Percentiles rank a stretch among this genome's conserved stretches.
Evolutionary conservation across 352 stramenopile genomes (phyloP).

Genomic region (Peronospora destructor): DNA sequence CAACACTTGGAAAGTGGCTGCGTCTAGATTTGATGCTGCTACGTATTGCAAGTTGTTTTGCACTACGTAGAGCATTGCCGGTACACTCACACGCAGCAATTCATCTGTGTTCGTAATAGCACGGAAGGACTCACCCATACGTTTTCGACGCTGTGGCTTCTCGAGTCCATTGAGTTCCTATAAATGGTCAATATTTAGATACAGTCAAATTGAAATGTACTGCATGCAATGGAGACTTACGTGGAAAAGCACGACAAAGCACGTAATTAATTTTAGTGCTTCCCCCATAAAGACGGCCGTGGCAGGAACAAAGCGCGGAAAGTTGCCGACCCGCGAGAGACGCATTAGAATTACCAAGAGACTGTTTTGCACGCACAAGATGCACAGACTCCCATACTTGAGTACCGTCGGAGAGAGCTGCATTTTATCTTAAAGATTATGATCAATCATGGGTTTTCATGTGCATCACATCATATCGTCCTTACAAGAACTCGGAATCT

Average conservation of each 20-base stretch:
- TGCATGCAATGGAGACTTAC: conserved; percentile 14
- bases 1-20: conserved; percentile 72
- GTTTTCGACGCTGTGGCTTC: conserved; percentile 22
- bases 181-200: conserved; percentile 2
- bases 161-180: conserved; percentile 26
- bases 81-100: conserved; percentile 67
- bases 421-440: too few relatives aligned
- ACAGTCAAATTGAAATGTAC: conserved; percentile 1
- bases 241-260: conserved; percentile 37
- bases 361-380: conserved; percentile 81
- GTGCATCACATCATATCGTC: conserved; percentile 11
- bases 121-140: conserved; percentile 22
- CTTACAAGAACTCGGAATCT: conserved; percentile 6
- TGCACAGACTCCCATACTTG: conserved; percentile 69
- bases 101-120: conserved; percentile 58
- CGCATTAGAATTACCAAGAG: conserved; percentile 74
- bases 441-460: neutral
- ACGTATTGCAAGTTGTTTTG: conserved; percentile 85
- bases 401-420: conserved; percentile 35
- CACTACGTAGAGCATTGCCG: conserved; percentile 71
- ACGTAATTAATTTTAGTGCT: conserved; percentile 58
- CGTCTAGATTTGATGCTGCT: conserved; percentile 73
- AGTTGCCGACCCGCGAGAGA: conserved; percentile 66
- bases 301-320: conserved; percentile 62
- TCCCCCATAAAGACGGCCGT: conserved; percentile 72